phyloP scores from a whole-genome alignment of 106 monocot genomes.

The Cymbidium sinense region DNA sequence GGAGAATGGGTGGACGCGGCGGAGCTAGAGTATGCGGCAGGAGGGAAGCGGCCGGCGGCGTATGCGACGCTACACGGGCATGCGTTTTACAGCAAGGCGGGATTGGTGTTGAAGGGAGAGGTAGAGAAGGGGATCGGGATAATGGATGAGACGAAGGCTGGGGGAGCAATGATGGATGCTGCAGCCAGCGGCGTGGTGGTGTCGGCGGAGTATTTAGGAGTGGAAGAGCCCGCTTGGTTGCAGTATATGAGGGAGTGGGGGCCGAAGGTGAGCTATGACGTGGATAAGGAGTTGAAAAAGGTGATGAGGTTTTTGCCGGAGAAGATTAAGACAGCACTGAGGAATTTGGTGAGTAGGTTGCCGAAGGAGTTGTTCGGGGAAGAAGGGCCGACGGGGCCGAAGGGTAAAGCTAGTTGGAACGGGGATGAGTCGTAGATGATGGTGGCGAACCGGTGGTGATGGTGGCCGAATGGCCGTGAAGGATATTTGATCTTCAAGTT shows the following conservation, averaged over 20 bases:
- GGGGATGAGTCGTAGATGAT: constrained; percentile 30
- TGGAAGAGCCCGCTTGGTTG: constrained; percentile 64
- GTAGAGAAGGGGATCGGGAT: constrained; percentile 36
- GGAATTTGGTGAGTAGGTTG: constrained; percentile 36
- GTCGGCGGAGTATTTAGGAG: constrained; percentile 46
- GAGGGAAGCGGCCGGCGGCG: constrained; percentile 20
- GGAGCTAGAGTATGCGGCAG: constrained; percentile 29
- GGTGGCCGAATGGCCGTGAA: no score
- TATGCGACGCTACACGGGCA: constrained; percentile 71
- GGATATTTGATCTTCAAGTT: no score
- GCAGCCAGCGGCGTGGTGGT: constrained; percentile 33
- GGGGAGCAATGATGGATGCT: constrained; percentile 40
- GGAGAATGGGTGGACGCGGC: constrained; percentile 67
- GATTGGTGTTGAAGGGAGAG: constrained; percentile 56
- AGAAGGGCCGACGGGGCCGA: constrained; percentile 82
- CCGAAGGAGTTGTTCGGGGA: constrained; percentile 57
- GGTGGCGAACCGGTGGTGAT: no score
- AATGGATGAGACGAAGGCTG: constrained; percentile 54
- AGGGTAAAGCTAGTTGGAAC: constrained; percentile 50
- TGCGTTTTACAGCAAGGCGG: constrained; percentile 50
- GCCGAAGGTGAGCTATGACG: constrained; percentile 52
- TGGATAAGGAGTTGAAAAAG: constrained; percentile 35
- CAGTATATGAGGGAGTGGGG: constrained; percentile 68
- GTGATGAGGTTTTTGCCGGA: constrained; percentile 41
- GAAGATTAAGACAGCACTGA: constrained; percentile 29